These are phyloP conservation scores for Theobroma grandiflorum DNA, from an alignment of 441 rosid genomes.

Conservation along the genomic window DNA sequence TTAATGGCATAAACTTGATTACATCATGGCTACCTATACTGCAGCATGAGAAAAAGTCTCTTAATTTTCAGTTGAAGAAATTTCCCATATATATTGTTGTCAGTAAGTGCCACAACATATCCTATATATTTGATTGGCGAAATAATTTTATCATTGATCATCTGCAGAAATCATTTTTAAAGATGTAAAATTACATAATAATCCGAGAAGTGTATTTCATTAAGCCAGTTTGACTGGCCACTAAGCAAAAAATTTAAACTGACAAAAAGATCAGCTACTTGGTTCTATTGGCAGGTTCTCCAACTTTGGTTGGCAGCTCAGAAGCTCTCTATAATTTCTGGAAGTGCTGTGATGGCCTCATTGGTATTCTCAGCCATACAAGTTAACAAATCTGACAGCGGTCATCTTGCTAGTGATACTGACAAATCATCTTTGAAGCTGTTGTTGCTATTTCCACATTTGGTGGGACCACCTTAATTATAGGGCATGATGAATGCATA, in stretches of 20 bases:
- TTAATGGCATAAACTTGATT: neutral
- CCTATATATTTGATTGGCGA: neutral
- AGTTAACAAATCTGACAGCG: no score
- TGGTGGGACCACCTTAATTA: no score
- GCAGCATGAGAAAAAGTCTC: neutral
- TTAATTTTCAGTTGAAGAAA: neutral
- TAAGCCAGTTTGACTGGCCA: neutral
- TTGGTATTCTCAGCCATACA: neutral
- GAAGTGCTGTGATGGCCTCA: neutral
- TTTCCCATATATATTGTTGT: neutral
- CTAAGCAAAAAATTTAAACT: neutral
- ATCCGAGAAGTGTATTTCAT: neutral
- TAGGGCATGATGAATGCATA: no score
- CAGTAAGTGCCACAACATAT: neutral
- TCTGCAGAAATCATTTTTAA: neutral
- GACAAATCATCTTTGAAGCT: no score
- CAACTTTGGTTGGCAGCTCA: neutral
- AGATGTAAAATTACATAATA: neutral
- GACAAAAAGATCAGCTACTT: neutral
- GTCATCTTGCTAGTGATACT: no score
- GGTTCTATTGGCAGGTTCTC: neutral
- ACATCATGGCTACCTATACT: neutral
- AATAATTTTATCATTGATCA: neutral
- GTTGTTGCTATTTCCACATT: no score
- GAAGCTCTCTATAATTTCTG: neutral